Evolutionary conservation across 805 yeast genomes (phyloP), one percentile per base, ranked within the genome.

Genomic region (Wickerhamomyces alni): DNA sequence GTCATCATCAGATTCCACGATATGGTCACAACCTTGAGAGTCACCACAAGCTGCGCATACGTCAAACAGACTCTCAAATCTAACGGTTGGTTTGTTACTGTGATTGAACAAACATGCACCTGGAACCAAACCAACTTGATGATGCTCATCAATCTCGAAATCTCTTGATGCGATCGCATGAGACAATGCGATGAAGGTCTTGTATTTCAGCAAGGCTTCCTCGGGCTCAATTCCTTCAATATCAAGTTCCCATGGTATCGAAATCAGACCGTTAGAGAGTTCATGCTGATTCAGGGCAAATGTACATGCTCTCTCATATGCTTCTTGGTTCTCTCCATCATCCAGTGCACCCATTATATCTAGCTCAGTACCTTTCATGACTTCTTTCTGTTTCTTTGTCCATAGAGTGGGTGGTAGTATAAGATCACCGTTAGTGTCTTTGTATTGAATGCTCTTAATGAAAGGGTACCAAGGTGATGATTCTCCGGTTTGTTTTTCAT

Each of bases 21-120:
- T 30, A 30, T 48, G 52, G 5, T 42, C 55, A 44, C 80, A 74
- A 29, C 53, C 64, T 8, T 63, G 59, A 8, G 57, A 46, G 16
- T 59, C 65, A 13, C 82, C 82, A 54, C 83, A 77, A 15, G 52
- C 45, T 8, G 50, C 65, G 52, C 83, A 77, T 3, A 75, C 83
- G 21, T 72, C 73, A 30, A 57, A 72, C 4, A 69, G 44, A 4
- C 80, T 64, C 42, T 77, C 83, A 54, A 87, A 86, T 59, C 80
- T 82, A 9, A 80, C 87, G 48, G 75, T 69, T 44, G 85, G 88
- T 6, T 62, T 52, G 2, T 59, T 77, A 12, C 62, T 70, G 54
- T 88, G 96, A 49, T 89, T 89, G 62, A 88, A 87, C 27, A 91
- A 63, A 61, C 89, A 96, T 0, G 96, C 97, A 13, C 88, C 86